Base-by-base conservation (phyloP, 2,329 filamentous ascomycete genomes). In the Neofusicoccum umdonicola region DNA sequence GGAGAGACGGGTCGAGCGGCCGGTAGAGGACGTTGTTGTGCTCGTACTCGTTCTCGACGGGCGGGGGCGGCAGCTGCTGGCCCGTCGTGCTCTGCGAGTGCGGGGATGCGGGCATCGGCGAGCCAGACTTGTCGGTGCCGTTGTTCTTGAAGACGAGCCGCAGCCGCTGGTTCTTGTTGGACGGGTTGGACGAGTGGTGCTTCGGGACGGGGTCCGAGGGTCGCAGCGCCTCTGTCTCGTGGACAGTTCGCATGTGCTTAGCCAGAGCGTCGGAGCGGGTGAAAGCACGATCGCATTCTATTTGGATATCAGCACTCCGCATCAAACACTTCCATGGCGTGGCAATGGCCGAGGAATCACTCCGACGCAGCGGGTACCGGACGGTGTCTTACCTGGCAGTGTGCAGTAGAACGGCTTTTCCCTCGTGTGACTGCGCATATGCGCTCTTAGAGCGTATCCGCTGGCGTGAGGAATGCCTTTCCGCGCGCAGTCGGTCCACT, bases 391-490 rank as follows among this genome's bases (percentile, higher is more conserved):
- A 96, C 93, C 94, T 65, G 95, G 95, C 45, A 99, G 80, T 35
- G 93, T 91, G 78, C 95, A 99, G 80, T 97, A 97, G 76, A 98
- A 98, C 0, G 95, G 95, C 80, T 99, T 99, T 83, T 99, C 95
- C 73, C 95, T 87, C 1, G 95, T 99, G 77, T 99, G 95, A 75
- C 93, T 97, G 70, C 95, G 85, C 93, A 99, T 97, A 74, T 99
- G 95, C 9, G 95, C 95, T 76, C 96, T 93, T 68, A 99, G 81
- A 4, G 95, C 95, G 79, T 99, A 99, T 2, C 92, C 95, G 72
- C 93, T 97, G 1, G 94, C 94, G 79, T 99, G 95, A 17, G 92
- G 88, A 78, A 95, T 88, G 66, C 93, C 92, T 80, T 97, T 98
- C 67, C 93, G 83, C 62, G 84, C 85, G 76, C 95, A 99, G 69